Conservation (phyloP, 352 stramenopile species). For the Paralagenidium karlingii region DNA sequence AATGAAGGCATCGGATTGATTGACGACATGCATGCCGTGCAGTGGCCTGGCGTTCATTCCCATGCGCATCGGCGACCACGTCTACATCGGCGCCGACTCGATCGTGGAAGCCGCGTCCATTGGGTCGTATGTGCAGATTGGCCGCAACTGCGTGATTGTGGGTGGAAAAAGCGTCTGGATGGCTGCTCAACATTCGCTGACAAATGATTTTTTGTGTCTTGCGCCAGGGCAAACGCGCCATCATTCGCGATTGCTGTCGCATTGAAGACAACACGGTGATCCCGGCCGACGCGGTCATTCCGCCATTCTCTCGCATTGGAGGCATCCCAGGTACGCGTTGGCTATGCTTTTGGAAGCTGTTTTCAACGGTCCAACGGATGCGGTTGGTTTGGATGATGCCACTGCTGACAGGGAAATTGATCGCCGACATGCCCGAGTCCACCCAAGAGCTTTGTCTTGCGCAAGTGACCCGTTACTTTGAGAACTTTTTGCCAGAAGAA, state of each 20-base stretch:
- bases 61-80: constrained; percentile 70
- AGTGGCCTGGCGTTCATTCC: constrained; percentile 74
- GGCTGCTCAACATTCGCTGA: neutral
- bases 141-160: constrained; percentile 79
- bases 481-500: constrained; percentile 56
- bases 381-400: neutral
- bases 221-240: constrained; percentile 65
- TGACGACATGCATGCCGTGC: constrained; percentile 1
- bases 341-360: neutral
- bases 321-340: constrained; percentile 51
- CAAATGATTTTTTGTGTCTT: neutral
- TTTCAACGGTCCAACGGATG: neutral
- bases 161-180: constrained; percentile 3
- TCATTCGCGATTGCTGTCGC: constrained; percentile 76
- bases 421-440: constrained; percentile 72
- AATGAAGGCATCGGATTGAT: neutral
- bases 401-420: constrained; percentile 26
- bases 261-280: constrained; percentile 76
- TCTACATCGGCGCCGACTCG: constrained; percentile 59
- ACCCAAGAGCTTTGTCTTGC: constrained; percentile 54
- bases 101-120: constrained; percentile 78
- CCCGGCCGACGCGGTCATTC: constrained; percentile 59
- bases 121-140: constrained; percentile 73
- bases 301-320: constrained; percentile 57
- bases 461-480: constrained; percentile 75